Evolutionary conservation across 23 red algal genomes (phyloP).

Genomic region (Gracilaria gracilis): DNA sequence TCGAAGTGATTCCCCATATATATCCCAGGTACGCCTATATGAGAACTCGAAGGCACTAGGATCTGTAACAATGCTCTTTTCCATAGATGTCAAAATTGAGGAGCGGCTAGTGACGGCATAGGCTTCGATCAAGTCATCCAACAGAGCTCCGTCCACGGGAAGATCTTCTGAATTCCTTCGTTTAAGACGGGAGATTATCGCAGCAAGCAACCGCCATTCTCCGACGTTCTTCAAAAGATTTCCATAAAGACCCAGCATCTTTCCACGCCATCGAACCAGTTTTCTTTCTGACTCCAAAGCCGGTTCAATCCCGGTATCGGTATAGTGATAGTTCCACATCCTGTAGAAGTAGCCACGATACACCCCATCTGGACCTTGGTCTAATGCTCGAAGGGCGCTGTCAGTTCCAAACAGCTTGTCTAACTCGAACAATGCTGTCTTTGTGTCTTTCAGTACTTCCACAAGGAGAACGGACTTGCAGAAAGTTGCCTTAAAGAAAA

Average conservation of each 20-base stretch:
- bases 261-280: slow-evolving; percentile 53
- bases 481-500: slow-evolving; percentile 66
- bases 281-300: slow-evolving; percentile 69
- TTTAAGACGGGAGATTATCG: slow-evolving; percentile 62
- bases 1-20: slow-evolving; percentile 60
- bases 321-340: slow-evolving; percentile 76
- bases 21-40: slow-evolving; percentile 65
- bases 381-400: slow-evolving; percentile 46
- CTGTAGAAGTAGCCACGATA: slow-evolving; percentile 73
- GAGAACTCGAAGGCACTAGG: slow-evolving; percentile 58
- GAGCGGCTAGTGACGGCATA: slow-evolving; percentile 51
- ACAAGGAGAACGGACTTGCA: slow-evolving; percentile 47
- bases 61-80: slow-evolving; percentile 53
- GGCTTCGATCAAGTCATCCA: slow-evolving; percentile 67
- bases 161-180: slow-evolving; percentile 60
- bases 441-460: slow-evolving; percentile 53
- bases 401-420: slow-evolving; percentile 49
- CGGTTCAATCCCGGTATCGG: slow-evolving; percentile 67
- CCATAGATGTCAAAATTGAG: slow-evolving; percentile 43
- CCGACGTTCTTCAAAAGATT: slow-evolving; percentile 30
- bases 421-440: slow-evolving; percentile 42
- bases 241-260: slow-evolving; percentile 65
- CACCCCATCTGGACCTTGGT: slow-evolving; percentile 54
- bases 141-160: slow-evolving; percentile 65
- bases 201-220: slow-evolving; percentile 68